Conservation (phyloP, 1,284 basidiomycete genomes). For the Mycena sp. region DNA sequence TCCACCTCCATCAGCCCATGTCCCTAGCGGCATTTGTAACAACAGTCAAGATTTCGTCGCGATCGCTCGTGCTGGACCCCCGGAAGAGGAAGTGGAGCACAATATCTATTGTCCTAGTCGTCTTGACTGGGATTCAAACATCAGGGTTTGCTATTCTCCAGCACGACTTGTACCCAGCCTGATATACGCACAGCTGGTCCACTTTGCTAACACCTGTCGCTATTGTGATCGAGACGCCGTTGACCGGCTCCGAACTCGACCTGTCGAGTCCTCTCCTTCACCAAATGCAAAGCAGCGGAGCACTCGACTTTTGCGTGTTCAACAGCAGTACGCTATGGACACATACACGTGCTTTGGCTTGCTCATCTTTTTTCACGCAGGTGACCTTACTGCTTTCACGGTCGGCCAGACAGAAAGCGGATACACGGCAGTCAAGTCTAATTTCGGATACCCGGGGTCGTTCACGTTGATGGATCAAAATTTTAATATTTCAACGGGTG, state of each 20-base stretch:
- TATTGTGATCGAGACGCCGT: not conserved
- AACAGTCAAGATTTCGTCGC: not conserved
- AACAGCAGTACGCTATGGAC: not conserved
- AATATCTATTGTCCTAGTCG: not conserved
- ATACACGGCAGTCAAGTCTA: not conserved
- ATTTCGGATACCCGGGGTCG: not conserved
- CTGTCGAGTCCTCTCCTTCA: not conserved
- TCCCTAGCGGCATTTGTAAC: not conserved
- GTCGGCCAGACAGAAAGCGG: constrained; percentile 10
- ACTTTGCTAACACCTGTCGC: not conserved
- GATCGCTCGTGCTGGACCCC: not conserved
- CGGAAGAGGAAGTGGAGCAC: not conserved
- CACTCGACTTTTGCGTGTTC: not conserved
- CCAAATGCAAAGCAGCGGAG: not conserved
- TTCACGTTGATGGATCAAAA: not conserved
- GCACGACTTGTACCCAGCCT: not conserved
- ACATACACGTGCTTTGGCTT: not conserved
- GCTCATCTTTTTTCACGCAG: not conserved
- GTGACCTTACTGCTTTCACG: not conserved
- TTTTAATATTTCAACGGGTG: not conserved
- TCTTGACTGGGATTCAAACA: not conserved
- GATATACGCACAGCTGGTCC: not conserved
- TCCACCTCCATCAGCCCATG: not conserved
- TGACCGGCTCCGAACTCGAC: constrained; percentile 12
- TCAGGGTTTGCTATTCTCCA: not conserved